phyloP scores from a whole-genome alignment of 2,329 filamentous ascomycete genomes.

The Xylariaceae sp. region DNA sequence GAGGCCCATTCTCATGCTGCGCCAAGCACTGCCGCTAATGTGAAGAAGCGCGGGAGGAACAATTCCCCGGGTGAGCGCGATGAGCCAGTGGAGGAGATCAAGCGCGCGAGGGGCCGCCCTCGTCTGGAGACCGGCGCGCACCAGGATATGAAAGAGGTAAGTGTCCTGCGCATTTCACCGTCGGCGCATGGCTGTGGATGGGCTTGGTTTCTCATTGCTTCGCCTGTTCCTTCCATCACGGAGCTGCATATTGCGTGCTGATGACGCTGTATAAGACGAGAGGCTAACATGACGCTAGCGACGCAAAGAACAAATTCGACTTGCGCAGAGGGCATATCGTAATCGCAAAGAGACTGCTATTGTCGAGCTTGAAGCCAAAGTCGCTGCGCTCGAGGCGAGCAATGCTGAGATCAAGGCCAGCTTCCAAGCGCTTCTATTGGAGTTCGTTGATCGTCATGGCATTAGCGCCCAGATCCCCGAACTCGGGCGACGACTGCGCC shows the following conservation, averaged over 20 bases:
- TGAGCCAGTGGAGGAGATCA: constrained; percentile 45
- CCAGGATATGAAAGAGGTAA: constrained; percentile 58
- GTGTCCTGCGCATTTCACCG: constrained; percentile 5
- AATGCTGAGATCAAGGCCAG: constrained; percentile 70
- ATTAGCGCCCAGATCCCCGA: constrained; percentile 52
- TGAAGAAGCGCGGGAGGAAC: constrained; percentile 35
- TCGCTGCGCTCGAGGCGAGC: constrained; percentile 61
- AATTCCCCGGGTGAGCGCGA: constrained; percentile 30
- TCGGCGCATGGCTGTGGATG: background rate
- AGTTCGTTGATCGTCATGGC: constrained; percentile 54
- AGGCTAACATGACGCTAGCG: constrained; percentile 45
- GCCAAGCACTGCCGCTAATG: constrained; percentile 10
- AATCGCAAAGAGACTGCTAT: constrained; percentile 81
- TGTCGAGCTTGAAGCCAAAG: constrained; percentile 62
- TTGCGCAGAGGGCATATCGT: constrained; percentile 80
- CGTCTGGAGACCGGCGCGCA: constrained; percentile 71
- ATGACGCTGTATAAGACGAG: background rate
- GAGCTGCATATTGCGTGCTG: background rate
- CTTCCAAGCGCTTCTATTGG: constrained; percentile 59
- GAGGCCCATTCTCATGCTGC: constrained; percentile 18
- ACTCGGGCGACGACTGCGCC: constrained; percentile 54
- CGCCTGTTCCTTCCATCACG: background rate
- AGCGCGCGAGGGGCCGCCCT: constrained; percentile 66
- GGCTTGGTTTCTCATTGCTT: too few species aligned
- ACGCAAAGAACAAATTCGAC: constrained; percentile 78